A percentile compares a stretch with the other conserved stretches of the same genome.
These are phyloP conservation scores for Solanum corneliomulleri DNA, from an alignment of 257 asterid species.

Conservation along the genomic window DNA sequence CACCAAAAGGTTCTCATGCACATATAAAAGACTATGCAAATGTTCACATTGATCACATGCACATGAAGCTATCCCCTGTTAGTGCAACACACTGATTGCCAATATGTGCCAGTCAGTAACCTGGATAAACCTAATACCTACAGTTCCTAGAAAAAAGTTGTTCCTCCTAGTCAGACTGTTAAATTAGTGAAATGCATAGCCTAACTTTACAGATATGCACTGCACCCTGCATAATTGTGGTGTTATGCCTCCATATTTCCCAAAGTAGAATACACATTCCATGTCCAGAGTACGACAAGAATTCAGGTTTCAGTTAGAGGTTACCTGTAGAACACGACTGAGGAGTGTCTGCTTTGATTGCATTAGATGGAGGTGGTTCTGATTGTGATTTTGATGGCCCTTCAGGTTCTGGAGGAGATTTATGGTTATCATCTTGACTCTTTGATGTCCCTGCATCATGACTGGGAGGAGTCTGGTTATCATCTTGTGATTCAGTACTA, in stretches of 20 bases:
- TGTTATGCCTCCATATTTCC: neutral
- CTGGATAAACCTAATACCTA: neutral
- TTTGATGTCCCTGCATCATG: constrained; percentile 43
- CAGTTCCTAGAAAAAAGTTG: neutral
- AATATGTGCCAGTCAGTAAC: neutral
- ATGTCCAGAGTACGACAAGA: neutral
- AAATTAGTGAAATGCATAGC: neutral
- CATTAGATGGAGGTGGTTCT: constrained; percentile 44
- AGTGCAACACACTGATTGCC: neutral
- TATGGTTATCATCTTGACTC: constrained; percentile 42
- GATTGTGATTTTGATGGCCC: constrained; percentile 43
- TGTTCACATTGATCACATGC: neutral
- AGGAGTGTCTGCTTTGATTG: constrained; percentile 17
- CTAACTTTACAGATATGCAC: neutral
- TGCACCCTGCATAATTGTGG: neutral
- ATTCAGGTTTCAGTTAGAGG: constrained; percentile 8
- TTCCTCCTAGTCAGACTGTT: neutral
- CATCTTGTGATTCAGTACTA: constrained; percentile 41
- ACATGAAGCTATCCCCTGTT: neutral
- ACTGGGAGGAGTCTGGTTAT: constrained; percentile 35
- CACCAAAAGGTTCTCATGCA: neutral
- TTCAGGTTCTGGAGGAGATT: constrained; percentile 26
- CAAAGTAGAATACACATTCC: neutral
- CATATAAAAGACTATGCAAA: neutral
- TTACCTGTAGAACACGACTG: constrained; percentile 49